Conservation (phyloP, 108 stramenopile genomes). For the Nitzschia putrida region DNA sequence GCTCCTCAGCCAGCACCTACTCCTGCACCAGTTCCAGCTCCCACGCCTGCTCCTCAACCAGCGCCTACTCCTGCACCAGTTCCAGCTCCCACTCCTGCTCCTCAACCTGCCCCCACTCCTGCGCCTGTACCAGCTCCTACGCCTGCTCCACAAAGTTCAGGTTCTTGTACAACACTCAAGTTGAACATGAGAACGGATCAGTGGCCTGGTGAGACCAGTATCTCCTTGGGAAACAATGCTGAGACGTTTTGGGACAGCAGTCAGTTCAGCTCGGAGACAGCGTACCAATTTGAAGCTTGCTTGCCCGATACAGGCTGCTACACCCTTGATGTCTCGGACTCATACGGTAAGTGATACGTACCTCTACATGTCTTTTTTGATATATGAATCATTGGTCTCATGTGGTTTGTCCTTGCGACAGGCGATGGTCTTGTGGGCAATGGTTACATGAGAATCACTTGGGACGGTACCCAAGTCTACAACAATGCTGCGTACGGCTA, state of each 20-base stretch:
- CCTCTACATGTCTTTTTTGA: not conserved
- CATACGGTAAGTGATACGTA: not conserved
- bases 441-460: constrained; percentile 6
- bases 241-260: not conserved
- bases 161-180: not conserved
- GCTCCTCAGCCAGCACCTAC: not conserved
- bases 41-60: not conserved
- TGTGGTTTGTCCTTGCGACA: not conserved
- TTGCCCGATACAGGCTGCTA: not conserved
- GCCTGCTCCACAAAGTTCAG: not conserved
- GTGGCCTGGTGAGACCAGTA: constrained; percentile 5
- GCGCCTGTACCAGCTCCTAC: constrained; percentile 7
- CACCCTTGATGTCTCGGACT: not conserved
- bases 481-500: constrained; percentile 2
- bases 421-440: constrained; percentile 2
- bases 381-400: not conserved
- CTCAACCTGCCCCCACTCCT: constrained; percentile 3
- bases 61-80: constrained; percentile 5
- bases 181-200: constrained; percentile 8
- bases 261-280: not conserved
- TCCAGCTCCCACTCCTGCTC: constrained; percentile 9
- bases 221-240: not conserved
- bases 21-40: not conserved
- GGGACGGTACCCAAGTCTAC: constrained; percentile 4
- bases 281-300: constrained; percentile 6